A percentile compares a stretch with the other conserved stretches of the same genome.
Evolutionary conservation across 169 alveolate species (phyloP).

Genomic region (Besnoitia besnoiti): DNA sequence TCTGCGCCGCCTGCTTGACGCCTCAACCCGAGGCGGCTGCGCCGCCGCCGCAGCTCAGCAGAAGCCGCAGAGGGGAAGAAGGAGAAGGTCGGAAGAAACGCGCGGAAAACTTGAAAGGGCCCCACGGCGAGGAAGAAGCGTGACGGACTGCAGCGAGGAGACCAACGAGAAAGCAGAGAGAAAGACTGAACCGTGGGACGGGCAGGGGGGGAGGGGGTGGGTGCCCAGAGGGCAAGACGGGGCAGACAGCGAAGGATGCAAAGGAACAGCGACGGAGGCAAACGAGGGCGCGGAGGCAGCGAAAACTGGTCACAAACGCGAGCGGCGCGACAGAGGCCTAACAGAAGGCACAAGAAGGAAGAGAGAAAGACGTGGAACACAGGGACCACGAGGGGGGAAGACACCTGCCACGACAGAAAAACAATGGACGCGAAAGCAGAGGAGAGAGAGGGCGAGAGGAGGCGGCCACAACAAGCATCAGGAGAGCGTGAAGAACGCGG

Average conservation of each 20-base stretch:
- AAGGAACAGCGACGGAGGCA: no score
- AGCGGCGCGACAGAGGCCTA: neutral
- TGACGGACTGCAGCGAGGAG: neutral
- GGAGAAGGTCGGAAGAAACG: neutral
- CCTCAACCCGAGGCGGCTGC: no score
- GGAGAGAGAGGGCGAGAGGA: neutral
- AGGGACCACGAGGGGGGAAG: neutral
- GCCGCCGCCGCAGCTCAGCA: neutral
- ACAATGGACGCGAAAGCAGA: neutral
- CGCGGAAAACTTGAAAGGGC: neutral
- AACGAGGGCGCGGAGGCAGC: no score
- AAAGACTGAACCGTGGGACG: neutral
- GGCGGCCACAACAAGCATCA: neutral
- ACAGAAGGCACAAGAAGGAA: neutral
- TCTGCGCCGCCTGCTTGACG: no score
- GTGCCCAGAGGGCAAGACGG: no score
- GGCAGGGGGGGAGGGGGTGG: neutral
- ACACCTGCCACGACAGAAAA: neutral
- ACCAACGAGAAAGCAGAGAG: neutral
- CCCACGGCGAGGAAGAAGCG: slow-evolving; percentile 24
- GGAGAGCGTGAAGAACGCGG: neutral
- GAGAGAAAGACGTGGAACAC: neutral
- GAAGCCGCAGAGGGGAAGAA: neutral
- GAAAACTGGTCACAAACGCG: neutral
- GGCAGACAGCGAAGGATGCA: no score